Evolutionary conservation across 2,329 filamentous ascomycete species (phyloP).

Genomic region (Bipolaris zeicola): DNA sequence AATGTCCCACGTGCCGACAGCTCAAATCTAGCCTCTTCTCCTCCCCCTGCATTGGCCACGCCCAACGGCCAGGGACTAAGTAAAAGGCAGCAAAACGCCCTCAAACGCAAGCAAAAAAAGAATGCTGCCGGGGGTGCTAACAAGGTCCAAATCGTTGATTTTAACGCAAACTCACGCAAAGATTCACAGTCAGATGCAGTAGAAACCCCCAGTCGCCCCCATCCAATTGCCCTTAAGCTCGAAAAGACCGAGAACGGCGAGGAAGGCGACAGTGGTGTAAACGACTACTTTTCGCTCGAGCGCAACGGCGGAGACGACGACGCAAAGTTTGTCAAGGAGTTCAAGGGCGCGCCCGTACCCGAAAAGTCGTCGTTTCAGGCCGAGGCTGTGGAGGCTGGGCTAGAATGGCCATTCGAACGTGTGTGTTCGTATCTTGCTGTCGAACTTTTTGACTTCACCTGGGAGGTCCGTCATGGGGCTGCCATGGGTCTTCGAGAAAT

Average conservation of each 20-base stretch:
- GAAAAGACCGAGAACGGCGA: conserved; percentile 66
- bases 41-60: conserved; percentile 51
- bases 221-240: conserved; percentile 60
- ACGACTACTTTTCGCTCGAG: conserved; percentile 91
- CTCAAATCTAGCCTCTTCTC: conserved; percentile 54
- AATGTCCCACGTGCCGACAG: conserved; percentile 54
- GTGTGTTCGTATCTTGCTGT: conserved; percentile 93
- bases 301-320: conserved; percentile 83
- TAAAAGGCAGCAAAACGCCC: conserved; percentile 89
- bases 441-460: conserved; percentile 89
- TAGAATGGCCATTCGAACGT: conserved; percentile 92
- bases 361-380: conserved; percentile 86
- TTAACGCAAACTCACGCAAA: conserved; percentile 70
- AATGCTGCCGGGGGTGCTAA: conserved; percentile 87
- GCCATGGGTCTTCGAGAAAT: conserved; percentile 94
- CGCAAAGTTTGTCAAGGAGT: conserved; percentile 90
- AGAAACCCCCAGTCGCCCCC: conserved; percentile 55
- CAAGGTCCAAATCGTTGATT: conserved; percentile 87
- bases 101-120: conserved; percentile 92
- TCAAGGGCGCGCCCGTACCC: conserved; percentile 80
- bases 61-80: conserved; percentile 65
- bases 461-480: conserved; percentile 95
- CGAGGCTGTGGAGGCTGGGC: conserved; percentile 75
- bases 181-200: conserved; percentile 65
- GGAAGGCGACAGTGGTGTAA: conserved; percentile 47